phyloP scores from a whole-genome alignment of 305 asterid genomes.

The Fraxinus latifolia region DNA sequence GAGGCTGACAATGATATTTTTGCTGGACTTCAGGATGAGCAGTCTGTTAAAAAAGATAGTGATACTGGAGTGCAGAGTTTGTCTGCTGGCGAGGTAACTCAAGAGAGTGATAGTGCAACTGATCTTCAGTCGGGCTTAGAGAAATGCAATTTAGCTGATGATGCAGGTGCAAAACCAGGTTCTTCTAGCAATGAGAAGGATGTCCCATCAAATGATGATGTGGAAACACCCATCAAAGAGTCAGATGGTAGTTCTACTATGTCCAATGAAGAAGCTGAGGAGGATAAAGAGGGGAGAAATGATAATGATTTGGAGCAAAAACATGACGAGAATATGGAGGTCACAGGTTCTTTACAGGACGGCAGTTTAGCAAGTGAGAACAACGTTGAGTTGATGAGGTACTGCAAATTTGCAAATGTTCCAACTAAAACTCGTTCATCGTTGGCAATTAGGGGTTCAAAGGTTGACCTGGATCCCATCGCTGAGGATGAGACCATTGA shows the following conservation, averaged over 20 bases:
- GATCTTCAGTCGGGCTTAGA: constrained; percentile 36
- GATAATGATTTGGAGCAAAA: constrained; percentile 33
- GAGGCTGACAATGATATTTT: constrained; percentile 47
- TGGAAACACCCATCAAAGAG: constrained; percentile 32
- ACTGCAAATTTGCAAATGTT: constrained; percentile 54
- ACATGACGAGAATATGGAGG: constrained; percentile 33
- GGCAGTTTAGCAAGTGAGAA: constrained; percentile 33
- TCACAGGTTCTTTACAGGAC: constrained; percentile 27
- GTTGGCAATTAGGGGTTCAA: constrained; percentile 29
- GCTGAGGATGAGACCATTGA: constrained; percentile 31
- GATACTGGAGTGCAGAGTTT: constrained; percentile 35
- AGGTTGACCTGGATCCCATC: constrained; percentile 32
- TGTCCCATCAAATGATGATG: constrained; percentile 31
- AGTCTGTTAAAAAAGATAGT: constrained; percentile 36
- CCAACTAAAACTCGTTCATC: constrained; percentile 64
- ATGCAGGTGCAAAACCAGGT: constrained; percentile 37
- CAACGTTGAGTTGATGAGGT: constrained; percentile 47
- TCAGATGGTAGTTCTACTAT: constrained; percentile 31
- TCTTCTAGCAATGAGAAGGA: constrained; percentile 28
- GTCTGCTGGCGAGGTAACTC: constrained; percentile 40
- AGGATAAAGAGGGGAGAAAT: constrained; percentile 26
- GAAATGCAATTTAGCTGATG: constrained; percentile 37
- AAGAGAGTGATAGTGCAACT: constrained; percentile 34
- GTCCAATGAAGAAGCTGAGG: constrained; percentile 27
- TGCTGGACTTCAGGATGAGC: constrained; percentile 34